These are phyloP conservation scores for Berberis thunbergii DNA, from an alignment of 164 flowering plant genomes.

Conservation along the genomic window DNA sequence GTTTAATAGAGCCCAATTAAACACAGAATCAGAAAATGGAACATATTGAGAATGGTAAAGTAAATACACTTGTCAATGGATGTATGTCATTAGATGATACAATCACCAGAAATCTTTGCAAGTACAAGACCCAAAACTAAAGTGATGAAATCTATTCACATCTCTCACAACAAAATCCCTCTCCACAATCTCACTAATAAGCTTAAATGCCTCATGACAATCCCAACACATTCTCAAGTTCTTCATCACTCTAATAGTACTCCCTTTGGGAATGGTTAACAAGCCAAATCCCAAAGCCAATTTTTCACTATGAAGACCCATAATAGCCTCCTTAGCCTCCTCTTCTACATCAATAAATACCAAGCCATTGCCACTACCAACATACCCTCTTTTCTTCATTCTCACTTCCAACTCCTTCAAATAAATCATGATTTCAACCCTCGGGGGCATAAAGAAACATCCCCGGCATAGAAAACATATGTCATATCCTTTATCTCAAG, in stretches of 20 bases:
- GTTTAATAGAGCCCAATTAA: too few relatives aligned
- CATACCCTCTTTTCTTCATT: slow-evolving; percentile 52
- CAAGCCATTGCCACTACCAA: slow-evolving; percentile 27
- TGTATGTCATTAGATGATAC: too few relatives aligned
- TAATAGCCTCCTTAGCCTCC: slow-evolving; percentile 42
- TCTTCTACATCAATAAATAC: slow-evolving; percentile 59
- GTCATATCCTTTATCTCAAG: slow-evolving; percentile 38
- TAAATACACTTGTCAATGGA: too few relatives aligned
- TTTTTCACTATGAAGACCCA: slow-evolving; percentile 57
- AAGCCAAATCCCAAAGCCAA: slow-evolving; percentile 59
- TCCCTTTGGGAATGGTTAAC: slow-evolving; percentile 41
- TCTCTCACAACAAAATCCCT: slow-evolving; percentile 64
- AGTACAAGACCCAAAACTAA: slow-evolving; percentile 41
- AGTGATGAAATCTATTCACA: slow-evolving; percentile 64
- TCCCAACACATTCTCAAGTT: slow-evolving; percentile 65
- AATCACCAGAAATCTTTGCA: slow-evolving; percentile 57
- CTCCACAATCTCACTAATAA: slow-evolving; percentile 39
- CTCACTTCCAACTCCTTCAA: slow-evolving; percentile 37
- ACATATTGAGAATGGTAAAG: too few relatives aligned
- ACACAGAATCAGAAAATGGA: too few relatives aligned
- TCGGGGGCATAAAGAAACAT: slow-evolving; percentile 20
- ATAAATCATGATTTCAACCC: slow-evolving; percentile 26
- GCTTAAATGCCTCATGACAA: slow-evolving; percentile 58
- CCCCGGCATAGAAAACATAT: slow-evolving; percentile 44
- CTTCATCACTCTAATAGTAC: slow-evolving; percentile 55